Evolutionary conservation across 2,329 filamentous ascomycete genomes (phyloP).

Genomic region (Penicillium sp.): DNA sequence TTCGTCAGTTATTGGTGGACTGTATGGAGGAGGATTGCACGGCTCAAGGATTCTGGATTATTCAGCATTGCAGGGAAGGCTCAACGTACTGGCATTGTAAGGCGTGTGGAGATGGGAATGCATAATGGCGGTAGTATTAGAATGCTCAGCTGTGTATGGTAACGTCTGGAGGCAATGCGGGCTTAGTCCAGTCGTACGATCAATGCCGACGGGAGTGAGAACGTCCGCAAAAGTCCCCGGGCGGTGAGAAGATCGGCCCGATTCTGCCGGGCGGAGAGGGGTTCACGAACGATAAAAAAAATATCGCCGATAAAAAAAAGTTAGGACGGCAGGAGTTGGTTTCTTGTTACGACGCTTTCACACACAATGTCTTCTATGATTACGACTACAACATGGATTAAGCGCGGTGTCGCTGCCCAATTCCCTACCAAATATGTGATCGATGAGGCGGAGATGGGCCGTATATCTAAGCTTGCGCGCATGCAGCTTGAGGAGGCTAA

Average conservation of each 20-base stretch:
- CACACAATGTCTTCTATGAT: slow-evolving; percentile 60
- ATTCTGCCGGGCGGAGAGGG: slow-evolving; percentile 36
- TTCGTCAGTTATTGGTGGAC: slow-evolving; percentile 2
- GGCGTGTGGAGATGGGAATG: slow-evolving; percentile 96
- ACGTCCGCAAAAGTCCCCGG: slow-evolving; percentile 17
- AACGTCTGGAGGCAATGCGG: slow-evolving; percentile 2
- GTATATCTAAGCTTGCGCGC: slow-evolving; percentile 70
- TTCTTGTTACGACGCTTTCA: slow-evolving; percentile 16
- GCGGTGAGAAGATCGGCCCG: slow-evolving; percentile 25
- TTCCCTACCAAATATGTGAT: slow-evolving; percentile 73
- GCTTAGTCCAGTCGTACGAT: slow-evolving; percentile 4
- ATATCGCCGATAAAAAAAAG: slow-evolving; percentile 30
- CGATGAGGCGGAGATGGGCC: slow-evolving; percentile 69
- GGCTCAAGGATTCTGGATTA: background rate
- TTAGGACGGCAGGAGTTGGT: slow-evolving; percentile 16
- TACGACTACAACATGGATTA: slow-evolving; percentile 71
- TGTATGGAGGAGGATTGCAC: background rate
- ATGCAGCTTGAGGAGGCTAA: slow-evolving; percentile 87
- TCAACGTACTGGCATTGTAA: slow-evolving; percentile 71
- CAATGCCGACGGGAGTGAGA: slow-evolving; percentile 9
- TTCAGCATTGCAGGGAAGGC: too few relatives aligned
- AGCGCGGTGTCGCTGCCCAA: slow-evolving; percentile 69
- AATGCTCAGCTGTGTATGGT: slow-evolving; percentile 1
- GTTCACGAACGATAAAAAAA: slow-evolving; percentile 28
- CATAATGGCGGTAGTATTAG: slow-evolving; percentile 55